Evolutionary conservation across 2,329 filamentous ascomycete genomes (phyloP).

Genomic region (Sporothrix pallida): DNA sequence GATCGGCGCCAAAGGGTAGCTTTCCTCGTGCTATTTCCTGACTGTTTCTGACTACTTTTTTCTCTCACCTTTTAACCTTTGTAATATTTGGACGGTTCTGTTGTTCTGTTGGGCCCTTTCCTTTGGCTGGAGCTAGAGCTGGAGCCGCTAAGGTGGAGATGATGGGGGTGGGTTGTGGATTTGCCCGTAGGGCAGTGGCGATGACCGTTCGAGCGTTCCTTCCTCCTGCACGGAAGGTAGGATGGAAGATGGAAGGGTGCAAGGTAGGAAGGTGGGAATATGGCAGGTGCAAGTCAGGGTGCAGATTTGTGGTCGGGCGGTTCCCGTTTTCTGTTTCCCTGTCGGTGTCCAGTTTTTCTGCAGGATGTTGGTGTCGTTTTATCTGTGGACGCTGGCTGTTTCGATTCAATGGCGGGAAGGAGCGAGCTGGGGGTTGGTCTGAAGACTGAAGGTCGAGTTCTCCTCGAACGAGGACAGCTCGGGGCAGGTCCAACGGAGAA

Average conservation of each 20-base stretch:
- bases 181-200: neutral
- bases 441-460: neutral
- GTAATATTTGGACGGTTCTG: neutral
- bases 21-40: neutral
- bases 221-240: constrained; percentile 17
- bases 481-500: neutral
- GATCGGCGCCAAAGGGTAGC: constrained; percentile 23
- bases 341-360: neutral
- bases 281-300: too few relatives aligned
- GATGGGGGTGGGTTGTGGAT: neutral
- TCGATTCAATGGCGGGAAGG: constrained; percentile 9
- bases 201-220: neutral
- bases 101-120: neutral
- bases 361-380: neutral
- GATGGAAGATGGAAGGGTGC: neutral
- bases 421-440: neutral
- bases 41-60: neutral
- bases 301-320: neutral
- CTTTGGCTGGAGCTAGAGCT: neutral
- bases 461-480: neutral
- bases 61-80: neutral
- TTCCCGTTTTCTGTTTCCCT: neutral
- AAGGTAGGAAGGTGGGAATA: too few relatives aligned
- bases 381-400: neutral
- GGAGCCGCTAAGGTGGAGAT: constrained; percentile 22